Conservation (phyloP, 108 stramenopile genomes). For the Stephanodiscus minutulus region DNA sequence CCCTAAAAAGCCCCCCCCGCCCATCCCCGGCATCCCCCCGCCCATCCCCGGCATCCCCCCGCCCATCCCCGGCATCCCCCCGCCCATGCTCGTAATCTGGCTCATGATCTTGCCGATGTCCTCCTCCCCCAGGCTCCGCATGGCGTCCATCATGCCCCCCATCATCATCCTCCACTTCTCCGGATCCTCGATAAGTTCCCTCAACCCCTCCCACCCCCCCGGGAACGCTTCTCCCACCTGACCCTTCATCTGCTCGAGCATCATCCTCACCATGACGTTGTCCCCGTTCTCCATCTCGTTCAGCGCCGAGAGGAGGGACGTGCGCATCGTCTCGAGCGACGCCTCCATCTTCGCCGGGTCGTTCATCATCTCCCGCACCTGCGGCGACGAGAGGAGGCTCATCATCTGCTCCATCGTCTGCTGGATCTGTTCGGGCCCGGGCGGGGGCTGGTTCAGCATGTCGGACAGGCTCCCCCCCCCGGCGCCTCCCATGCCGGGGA, state of each 20-base stretch:
- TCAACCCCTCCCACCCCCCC: constrained; percentile 50
- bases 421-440: constrained; percentile 42
- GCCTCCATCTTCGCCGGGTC: constrained; percentile 43
- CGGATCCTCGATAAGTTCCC: constrained; percentile 29
- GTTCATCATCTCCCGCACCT: constrained; percentile 41
- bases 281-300: constrained; percentile 49
- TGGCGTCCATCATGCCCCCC: constrained; percentile 39
- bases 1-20: neutral
- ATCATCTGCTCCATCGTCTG: constrained; percentile 48
- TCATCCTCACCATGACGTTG: constrained; percentile 47
- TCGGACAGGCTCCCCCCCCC: constrained; percentile 39
- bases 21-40: constrained; percentile 27
- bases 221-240: constrained; percentile 35
- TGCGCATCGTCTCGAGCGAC: constrained; percentile 32
- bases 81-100: constrained; percentile 30
- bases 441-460: constrained; percentile 36
- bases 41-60: constrained; percentile 29
- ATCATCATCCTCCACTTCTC: constrained; percentile 45
- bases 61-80: constrained; percentile 22
- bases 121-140: constrained; percentile 46
- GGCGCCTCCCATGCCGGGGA: constrained; percentile 4
- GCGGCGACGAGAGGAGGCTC: constrained; percentile 36
- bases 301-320: constrained; percentile 18
- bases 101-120: constrained; percentile 37
- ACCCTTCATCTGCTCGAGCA: constrained; percentile 49